Percentiles rank a stretch among this genome's conserved stretches.
Conservation (phyloP, 2,329 filamentous ascomycete species). For the Neonectria sp. region DNA sequence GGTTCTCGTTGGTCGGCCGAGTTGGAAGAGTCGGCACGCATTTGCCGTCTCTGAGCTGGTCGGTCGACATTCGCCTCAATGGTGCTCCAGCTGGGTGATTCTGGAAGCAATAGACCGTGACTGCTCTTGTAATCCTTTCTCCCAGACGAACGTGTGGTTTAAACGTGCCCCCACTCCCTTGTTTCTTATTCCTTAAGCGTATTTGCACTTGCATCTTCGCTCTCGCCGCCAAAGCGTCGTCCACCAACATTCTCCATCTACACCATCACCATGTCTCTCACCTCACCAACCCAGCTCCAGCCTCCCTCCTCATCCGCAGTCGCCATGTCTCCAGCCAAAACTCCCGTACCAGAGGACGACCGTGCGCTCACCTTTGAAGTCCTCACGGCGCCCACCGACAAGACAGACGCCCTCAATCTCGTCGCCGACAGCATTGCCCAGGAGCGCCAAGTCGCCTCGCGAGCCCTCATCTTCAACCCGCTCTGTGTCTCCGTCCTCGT, state of each 20-base stretch:
- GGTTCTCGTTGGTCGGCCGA: conserved; percentile 17
- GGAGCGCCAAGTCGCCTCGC: conserved; percentile 79
- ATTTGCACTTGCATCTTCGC: conserved; percentile 12
- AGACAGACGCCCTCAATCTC: conserved; percentile 77
- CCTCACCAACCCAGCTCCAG: conserved; percentile 6
- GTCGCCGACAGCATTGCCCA: conserved; percentile 87
- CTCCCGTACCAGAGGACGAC: conserved; percentile 52
- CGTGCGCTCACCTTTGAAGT: conserved; percentile 74
- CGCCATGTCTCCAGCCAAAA: conserved; percentile 24
- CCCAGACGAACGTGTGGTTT: neutral
- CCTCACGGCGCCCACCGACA: conserved; percentile 68
- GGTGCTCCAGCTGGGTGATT: neutral
- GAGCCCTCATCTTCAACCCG: conserved; percentile 75
- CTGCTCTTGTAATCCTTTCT: neutral
- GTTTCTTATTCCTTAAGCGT: conserved; percentile 22
- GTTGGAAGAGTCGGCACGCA: neutral
- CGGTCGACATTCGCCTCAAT: neutral
- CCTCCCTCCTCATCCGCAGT: conserved; percentile 11
- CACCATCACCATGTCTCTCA: conserved; percentile 16
- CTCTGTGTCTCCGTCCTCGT: conserved; percentile 63
- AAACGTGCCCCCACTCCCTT: neutral
- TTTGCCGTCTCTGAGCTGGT: neutral
- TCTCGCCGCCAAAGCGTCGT: neutral
- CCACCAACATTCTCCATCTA: neutral
- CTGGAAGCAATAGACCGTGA: too few relatives aligned